Evolutionary conservation across 2,329 filamentous ascomycete genomes (phyloP), one percentile per base, ranked within the genome.

Genomic region (Alternaria burnsii): DNA sequence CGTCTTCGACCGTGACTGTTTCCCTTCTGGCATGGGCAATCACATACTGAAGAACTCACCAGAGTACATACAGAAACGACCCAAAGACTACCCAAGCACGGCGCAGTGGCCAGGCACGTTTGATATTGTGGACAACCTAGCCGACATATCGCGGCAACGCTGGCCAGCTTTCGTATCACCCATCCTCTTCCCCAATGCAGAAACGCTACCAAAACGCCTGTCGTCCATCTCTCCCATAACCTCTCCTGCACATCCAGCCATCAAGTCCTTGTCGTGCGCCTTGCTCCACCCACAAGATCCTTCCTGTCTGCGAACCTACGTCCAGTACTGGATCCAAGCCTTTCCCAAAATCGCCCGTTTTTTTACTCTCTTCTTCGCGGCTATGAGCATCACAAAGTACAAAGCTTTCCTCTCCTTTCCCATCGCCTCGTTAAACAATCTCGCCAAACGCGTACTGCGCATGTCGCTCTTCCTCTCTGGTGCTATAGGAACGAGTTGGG

Each of bases 81-180:
- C 94, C 0, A 81, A 83, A 3, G 86, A 87, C 62, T 91, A 92
- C 70, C 90, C 93, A 0, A 74, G 81, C 1, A 81, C 84, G 38
- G 81, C 92, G 26, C 82, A 83, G 32, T 98, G 94, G 94, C 95
- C 94, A 1, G 83, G 82, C 41, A 85, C 88, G 1, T 87, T 89
- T 71, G 87, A 93, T 62, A 89, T 97, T 28, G 87, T 96, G 11
- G 91, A 97, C 67, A 93, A 87, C 48, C 80, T 99, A 16, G 92
- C 89, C 4, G 86, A 91, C 68, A 94, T 97, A 82, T 92, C 93
- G 16, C 86, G 86, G 66, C 84, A 94, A 22, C 88, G 88, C 73
- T 97, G 94, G 92, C 94, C 94, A 85, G 91, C 90, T 0, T 97
- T 93, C 77, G 85, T 91, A 52, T 94, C 92, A 0, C 94, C 94